phyloP scores from a whole-genome alignment of 257 asterid genomes.

The Solanum pennellii region DNA sequence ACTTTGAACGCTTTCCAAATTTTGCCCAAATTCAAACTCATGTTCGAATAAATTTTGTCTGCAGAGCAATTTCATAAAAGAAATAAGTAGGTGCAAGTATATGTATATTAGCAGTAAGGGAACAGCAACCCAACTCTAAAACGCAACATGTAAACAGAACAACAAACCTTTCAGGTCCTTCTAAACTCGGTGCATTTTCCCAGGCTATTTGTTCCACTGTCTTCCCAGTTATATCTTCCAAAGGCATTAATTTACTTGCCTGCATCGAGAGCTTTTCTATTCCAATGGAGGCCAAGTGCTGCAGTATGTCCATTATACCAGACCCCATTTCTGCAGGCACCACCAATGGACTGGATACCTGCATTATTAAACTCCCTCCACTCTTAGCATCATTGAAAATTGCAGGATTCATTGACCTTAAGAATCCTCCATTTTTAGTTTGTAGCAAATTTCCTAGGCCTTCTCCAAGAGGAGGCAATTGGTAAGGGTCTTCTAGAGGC shows the following conservation, averaged over 20 bases:
- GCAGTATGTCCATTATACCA: conserved; percentile 70
- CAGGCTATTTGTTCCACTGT: conserved; percentile 73
- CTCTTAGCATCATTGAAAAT: conserved; percentile 50
- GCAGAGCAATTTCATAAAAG: conserved; percentile 6
- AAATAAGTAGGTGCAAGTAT: not conserved
- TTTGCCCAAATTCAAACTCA: conserved; percentile 21
- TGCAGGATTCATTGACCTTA: conserved; percentile 82
- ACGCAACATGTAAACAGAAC: not conserved
- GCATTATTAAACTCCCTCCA: conserved; percentile 83
- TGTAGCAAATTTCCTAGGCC: conserved; percentile 76
- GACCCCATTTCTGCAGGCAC: conserved; percentile 97
- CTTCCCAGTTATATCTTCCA: conserved; percentile 84
- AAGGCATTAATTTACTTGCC: conserved; percentile 84
- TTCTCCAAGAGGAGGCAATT: conserved; percentile 65
- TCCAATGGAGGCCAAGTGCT: conserved; percentile 77
- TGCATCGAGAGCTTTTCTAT: conserved; percentile 92
- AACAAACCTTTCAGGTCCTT: conserved; percentile 62
- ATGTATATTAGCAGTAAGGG: not conserved
- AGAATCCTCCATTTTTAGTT: conserved; percentile 72
- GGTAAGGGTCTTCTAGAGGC: conserved; percentile 42
- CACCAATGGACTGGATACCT: conserved; percentile 85
- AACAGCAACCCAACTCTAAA: not conserved
- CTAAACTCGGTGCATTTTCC: conserved; percentile 55
- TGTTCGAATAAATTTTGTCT: conserved; percentile 39
- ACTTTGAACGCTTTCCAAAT: conserved; percentile 14